Evolutionary conservation across 2,329 filamentous ascomycete genomes (phyloP).

Genomic region (Neoscytalidium dimidiatum): DNA sequence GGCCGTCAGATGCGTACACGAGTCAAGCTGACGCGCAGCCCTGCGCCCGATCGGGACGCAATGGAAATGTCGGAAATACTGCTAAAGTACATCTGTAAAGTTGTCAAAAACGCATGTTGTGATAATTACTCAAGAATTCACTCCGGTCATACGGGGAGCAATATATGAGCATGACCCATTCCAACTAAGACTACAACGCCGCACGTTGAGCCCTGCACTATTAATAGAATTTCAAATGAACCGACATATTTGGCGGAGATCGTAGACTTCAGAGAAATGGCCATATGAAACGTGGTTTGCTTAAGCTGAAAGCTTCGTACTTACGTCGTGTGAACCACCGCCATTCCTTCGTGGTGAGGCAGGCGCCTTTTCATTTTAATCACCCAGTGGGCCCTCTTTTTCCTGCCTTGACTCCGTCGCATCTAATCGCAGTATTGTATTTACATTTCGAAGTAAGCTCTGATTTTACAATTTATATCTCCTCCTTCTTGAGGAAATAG

Average conservation of each 20-base stretch:
- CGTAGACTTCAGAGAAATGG: background rate
- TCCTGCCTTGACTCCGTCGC: background rate
- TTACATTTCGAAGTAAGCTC: background rate
- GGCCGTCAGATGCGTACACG: background rate
- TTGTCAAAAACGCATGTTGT: too few relatives aligned
- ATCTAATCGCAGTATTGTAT: background rate
- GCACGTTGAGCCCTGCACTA: background rate
- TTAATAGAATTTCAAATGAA: too few relatives aligned
- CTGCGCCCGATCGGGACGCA: background rate
- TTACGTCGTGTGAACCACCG: background rate
- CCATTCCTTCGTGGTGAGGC: background rate
- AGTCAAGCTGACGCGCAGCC: background rate
- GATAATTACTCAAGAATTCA: too few relatives aligned
- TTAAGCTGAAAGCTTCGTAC: background rate
- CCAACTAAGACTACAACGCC: background rate
- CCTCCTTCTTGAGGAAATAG: slow-evolving; percentile 49
- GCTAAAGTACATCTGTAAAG: background rate
- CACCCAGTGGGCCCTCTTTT: background rate
- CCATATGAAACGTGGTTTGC: background rate
- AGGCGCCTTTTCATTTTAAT: background rate
- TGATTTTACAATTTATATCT: slow-evolving; percentile 48
- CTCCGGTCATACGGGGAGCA: too few relatives aligned
- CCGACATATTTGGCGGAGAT: background rate
- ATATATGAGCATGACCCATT: background rate
- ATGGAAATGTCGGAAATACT: background rate